Percentiles rank a stretch among this genome's conserved stretches.
Conservation (phyloP, 768 basidiomycete genomes). For the Trametes sanguinea region DNA sequence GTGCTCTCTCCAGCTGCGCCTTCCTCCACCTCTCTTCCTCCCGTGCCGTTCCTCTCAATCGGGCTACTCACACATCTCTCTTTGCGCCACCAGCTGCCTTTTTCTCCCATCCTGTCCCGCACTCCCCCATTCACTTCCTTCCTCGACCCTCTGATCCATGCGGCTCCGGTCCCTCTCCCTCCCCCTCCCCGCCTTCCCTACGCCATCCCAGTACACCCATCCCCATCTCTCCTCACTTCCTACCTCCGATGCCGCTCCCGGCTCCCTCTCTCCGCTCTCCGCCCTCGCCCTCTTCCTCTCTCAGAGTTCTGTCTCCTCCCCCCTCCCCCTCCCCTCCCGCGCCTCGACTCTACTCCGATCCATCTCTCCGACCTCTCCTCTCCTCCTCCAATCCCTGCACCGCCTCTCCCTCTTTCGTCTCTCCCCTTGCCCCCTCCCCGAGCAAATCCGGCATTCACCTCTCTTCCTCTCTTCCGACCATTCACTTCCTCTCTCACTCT, state of each 20-base stretch:
- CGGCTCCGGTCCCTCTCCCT: background rate
- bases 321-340: background rate
- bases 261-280: no score
- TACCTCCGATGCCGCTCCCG: no score
- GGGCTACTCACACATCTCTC: no score
- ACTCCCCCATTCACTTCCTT: no score
- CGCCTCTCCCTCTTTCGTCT: conserved; percentile 1
- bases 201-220: background rate
- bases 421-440: background rate
- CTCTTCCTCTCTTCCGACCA: conserved; percentile 1
- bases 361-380: conserved; percentile 9
- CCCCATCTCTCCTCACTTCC: background rate
- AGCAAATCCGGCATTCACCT: conserved; percentile 11
- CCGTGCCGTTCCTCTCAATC: no score
- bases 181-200: background rate
- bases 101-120: no score
- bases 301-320: no score
- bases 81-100: no score
- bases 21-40: no score
- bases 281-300: no score
- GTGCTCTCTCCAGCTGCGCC: background rate
- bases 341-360: background rate
- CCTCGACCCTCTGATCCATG: no score
- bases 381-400: background rate
- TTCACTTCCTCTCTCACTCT: conserved; percentile 8